A percentile compares a stretch with the other conserved stretches of the same genome.
Evolutionary conservation across 306 rosid genomes (phyloP).

Genomic region (Hippophae tibetana): DNA sequence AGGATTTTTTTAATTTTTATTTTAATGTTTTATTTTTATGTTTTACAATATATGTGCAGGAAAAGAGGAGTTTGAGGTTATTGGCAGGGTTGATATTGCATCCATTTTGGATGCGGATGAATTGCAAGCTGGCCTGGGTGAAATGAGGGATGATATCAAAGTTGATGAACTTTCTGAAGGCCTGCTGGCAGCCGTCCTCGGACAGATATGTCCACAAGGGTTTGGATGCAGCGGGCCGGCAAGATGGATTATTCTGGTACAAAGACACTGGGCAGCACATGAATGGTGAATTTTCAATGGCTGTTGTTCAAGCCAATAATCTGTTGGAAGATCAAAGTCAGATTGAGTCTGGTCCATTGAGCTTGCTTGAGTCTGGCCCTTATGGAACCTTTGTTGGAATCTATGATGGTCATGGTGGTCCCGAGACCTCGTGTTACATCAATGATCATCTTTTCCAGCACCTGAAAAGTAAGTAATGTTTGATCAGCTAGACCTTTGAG

Average conservation of each 20-base stretch:
- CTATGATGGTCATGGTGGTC: slow-evolving; percentile 94
- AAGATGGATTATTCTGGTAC: slow-evolving; percentile 87
- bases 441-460: slow-evolving; percentile 70
- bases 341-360: slow-evolving; percentile 78
- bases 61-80: slow-evolving; percentile 19
- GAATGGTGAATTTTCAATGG: slow-evolving; percentile 87
- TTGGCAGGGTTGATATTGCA: slow-evolving; percentile 26
- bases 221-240: slow-evolving; percentile 60
- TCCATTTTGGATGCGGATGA: slow-evolving; percentile 69
- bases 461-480: slow-evolving; percentile 47
- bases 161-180: slow-evolving; percentile 73
- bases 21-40: not conserved
- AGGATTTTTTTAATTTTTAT: not conserved
- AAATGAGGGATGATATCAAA: slow-evolving; percentile 98
- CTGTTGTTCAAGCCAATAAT: slow-evolving; percentile 93
- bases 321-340: slow-evolving; percentile 96
- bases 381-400: slow-evolving; percentile 78
- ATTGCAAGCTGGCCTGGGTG: slow-evolving; percentile 53
- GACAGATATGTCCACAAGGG: slow-evolving; percentile 28
- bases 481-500: not conserved
- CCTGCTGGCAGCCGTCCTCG: slow-evolving; percentile 70
- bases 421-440: slow-evolving; percentile 81
- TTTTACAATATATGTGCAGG: slow-evolving; percentile 20
- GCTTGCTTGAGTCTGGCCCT: slow-evolving; percentile 64
- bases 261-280: slow-evolving; percentile 75